Conservation (phyloP, 23 red algal genomes). For the Rhodosorus marinus region DNA sequence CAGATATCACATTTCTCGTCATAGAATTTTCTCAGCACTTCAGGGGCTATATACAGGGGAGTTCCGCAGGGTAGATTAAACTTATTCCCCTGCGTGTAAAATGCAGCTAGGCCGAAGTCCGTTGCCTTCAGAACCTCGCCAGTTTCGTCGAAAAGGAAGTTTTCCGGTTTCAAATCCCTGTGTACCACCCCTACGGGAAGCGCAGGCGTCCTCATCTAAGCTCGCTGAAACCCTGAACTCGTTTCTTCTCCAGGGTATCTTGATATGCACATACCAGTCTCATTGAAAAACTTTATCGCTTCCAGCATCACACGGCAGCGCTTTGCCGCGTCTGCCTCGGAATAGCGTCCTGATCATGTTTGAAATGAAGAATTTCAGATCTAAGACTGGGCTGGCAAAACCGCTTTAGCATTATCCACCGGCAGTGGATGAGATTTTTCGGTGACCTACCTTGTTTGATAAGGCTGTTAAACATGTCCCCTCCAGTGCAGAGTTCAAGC, state of each 20-base stretch:
- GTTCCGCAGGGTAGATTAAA: constrained; percentile 19
- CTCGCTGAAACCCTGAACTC: too few species aligned
- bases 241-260: too few species aligned
- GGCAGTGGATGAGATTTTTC: too few species aligned
- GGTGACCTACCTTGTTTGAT: constrained; percentile 34
- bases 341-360: too few species aligned
- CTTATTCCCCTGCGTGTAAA: not conserved
- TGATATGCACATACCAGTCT: too few species aligned
- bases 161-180: constrained; percentile 83
- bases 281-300: constrained; percentile 43
- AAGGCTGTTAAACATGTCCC: constrained; percentile 62
- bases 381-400: too few species aligned
- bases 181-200: constrained; percentile 47
- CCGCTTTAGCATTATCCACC: too few species aligned
- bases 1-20: constrained; percentile 81
- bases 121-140: constrained; percentile 56
- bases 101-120: constrained; percentile 62
- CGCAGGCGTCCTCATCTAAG: too few species aligned
- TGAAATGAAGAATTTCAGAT: too few species aligned
- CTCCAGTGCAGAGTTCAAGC: constrained; percentile 64
- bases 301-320: constrained; percentile 46
- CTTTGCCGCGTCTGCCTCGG: constrained; percentile 58
- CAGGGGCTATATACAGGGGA: constrained; percentile 89
- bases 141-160: constrained; percentile 49
- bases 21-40: constrained; percentile 74